Percentiles rank a stretch among this genome's conserved stretches.
Evolutionary conservation across 257 asterid genomes (phyloP).

Genomic region (Solanum piurae): DNA sequence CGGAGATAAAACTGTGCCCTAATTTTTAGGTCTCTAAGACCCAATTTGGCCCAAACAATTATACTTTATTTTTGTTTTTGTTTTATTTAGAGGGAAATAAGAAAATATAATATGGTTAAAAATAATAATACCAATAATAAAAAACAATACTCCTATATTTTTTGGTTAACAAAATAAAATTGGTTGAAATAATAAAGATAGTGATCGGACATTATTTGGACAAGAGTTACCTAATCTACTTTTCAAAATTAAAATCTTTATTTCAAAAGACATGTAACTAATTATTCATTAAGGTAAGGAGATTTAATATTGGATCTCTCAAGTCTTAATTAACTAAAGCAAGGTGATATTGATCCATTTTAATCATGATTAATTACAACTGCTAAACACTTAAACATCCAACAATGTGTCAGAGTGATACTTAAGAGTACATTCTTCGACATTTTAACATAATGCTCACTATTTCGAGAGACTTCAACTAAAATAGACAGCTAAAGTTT

Average conservation of each 20-base stretch:
- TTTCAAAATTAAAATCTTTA: too few relatives aligned
- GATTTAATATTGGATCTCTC: background rate
- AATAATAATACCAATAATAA: background rate
- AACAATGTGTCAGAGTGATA: background rate
- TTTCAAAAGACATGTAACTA: background rate
- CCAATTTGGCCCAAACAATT: background rate
- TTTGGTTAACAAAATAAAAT: background rate
- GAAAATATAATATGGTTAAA: background rate
- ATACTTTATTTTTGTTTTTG: background rate
- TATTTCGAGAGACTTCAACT: background rate
- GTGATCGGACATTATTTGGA: background rate
- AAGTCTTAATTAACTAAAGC: too few relatives aligned
- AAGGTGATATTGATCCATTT: background rate
- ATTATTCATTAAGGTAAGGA: background rate
- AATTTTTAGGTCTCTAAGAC: background rate
- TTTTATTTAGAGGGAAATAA: too few relatives aligned
- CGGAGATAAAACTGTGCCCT: background rate
- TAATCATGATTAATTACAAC: background rate
- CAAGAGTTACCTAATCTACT: background rate
- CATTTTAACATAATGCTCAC: background rate
- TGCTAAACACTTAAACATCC: background rate
- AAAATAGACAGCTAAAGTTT: background rate
- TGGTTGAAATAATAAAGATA: background rate
- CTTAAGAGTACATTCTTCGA: background rate
- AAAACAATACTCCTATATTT: too few relatives aligned